Evolutionary conservation across 768 basidiomycete genomes (phyloP).

Genomic region (Nidula microcarpa): DNA sequence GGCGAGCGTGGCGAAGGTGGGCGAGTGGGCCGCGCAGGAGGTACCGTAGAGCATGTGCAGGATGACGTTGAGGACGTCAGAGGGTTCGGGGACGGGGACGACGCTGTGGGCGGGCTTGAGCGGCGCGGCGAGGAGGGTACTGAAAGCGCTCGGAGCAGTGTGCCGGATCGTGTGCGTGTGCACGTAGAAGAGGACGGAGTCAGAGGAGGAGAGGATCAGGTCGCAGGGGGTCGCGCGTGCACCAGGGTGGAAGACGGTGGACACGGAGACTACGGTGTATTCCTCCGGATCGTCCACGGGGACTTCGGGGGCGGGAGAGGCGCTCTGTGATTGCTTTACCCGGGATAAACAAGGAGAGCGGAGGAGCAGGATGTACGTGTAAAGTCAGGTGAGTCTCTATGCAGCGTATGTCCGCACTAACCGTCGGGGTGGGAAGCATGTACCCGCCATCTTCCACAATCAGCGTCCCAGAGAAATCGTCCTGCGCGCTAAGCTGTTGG

Average conservation of each 20-base stretch:
- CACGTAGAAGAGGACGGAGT: constrained; percentile 63
- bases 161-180: constrained; percentile 36
- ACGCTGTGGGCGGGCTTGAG: constrained; percentile 19
- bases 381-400: no score
- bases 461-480: no score
- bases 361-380: no score
- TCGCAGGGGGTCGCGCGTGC: constrained; percentile 10
- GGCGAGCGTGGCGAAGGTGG: constrained; percentile 43
- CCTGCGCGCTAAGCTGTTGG: no score
- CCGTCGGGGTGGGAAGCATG: no score
- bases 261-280: constrained; percentile 10
- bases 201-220: constrained; percentile 44
- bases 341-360: no score
- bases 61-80: constrained; percentile 49
- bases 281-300: background rate
- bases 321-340: background rate
- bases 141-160: constrained; percentile 24
- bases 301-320: background rate
- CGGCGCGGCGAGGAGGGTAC: constrained; percentile 21
- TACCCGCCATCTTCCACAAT: no score
- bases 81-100: constrained; percentile 39
- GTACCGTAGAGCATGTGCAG: constrained; percentile 51
- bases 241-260: constrained; percentile 19
- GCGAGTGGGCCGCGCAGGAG: constrained; percentile 48
- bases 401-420: no score